phyloP scores from a whole-genome alignment of 352 stramenopile species.

The Globisporangium mamillatum region DNA sequence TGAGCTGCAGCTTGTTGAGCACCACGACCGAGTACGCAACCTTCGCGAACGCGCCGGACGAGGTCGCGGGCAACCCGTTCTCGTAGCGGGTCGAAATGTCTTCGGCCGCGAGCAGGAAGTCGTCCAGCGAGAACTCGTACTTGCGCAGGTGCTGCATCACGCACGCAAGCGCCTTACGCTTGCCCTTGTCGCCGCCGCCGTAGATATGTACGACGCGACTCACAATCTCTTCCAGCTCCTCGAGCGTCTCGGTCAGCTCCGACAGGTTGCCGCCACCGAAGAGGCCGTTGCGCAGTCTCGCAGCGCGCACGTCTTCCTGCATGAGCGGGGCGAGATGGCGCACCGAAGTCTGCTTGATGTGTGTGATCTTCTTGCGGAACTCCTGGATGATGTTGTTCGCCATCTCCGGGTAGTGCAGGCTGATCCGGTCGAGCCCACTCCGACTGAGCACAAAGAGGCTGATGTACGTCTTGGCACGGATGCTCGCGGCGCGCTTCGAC shows the following conservation, averaged over 20 bases:
- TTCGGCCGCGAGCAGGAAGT: slow-evolving; percentile 61
- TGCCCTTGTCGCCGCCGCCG: slow-evolving; percentile 64
- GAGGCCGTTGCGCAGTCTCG: slow-evolving; percentile 30
- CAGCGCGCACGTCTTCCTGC: slow-evolving; percentile 37
- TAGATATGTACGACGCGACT: slow-evolving; percentile 59
- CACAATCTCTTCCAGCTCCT: slow-evolving; percentile 55
- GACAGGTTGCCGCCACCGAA: slow-evolving; percentile 20
- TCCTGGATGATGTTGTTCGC: slow-evolving; percentile 69
- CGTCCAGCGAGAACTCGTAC: slow-evolving; percentile 79
- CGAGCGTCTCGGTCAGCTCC: slow-evolving; percentile 50
- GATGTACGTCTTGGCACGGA: slow-evolving; percentile 78
- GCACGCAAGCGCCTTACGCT: slow-evolving; percentile 64
- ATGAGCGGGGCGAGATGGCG: slow-evolving; percentile 32
- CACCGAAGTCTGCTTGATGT: slow-evolving; percentile 63
- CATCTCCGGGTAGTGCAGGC: slow-evolving; percentile 77
- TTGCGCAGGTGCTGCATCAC: slow-evolving; percentile 81
- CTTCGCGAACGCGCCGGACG: slow-evolving; percentile 15
- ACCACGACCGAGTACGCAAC: slow-evolving; percentile 14
- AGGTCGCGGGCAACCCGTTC: not conserved
- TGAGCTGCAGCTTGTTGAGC: slow-evolving; percentile 58
- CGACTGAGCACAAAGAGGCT: slow-evolving; percentile 77
- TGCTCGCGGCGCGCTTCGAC: slow-evolving; percentile 74
- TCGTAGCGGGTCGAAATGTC: slow-evolving; percentile 29
- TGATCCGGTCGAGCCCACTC: slow-evolving; percentile 67
- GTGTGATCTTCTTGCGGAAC: slow-evolving; percentile 77